Evolutionary conservation across 2,329 filamentous ascomycete species (phyloP), one percentile per base, ranked within the genome.

Genomic region (Ceratocystis papillata): DNA sequence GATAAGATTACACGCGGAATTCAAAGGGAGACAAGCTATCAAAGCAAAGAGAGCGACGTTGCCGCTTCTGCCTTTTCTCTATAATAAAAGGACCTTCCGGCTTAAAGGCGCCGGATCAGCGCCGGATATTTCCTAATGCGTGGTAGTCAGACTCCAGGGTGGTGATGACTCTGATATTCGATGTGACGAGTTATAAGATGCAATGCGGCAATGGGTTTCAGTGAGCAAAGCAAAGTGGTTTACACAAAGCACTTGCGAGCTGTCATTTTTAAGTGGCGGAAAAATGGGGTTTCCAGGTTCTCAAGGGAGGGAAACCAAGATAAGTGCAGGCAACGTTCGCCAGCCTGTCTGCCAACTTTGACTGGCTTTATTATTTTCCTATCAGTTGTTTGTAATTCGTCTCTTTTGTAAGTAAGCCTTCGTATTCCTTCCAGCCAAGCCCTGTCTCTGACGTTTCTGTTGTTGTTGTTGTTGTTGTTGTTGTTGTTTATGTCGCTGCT

Each of bases 221-320:
- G 53, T 33, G 53, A 57, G 53, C 10, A 41, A 15, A 41, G 37
- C 37, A 41, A 28, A 57, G 6, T 28, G 12, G 22, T 28, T 57
- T 57, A 57, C 53, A 57, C 22, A 17, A 33, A 33, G 15, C 17
- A 17, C 20, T 30, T 8, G 46, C 22, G 28, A 57, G 53, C 53
- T 57, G 53, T 57, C 53, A 30, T 57, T 57, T 57, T 57, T 30
- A 5, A 57, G 53, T 57, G 53, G 53, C 53, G 53, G 22, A 30
- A 57, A 57, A 57, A 57, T 17, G 17, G 30, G 46, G 46, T 2
- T 50, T 50, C n/a, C 8, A 22, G 37, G 37, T 41, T 41, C 22
- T 20, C 46, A 20, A 50, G 46, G 46, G 46, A 50, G 46, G 46
- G 46, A 3, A 10, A 50, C 46, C 20, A 22, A 20, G 17, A 25